Evolutionary conservation across 164 flowering plant genomes (phyloP).

Genomic region (Saururus chinensis): DNA sequence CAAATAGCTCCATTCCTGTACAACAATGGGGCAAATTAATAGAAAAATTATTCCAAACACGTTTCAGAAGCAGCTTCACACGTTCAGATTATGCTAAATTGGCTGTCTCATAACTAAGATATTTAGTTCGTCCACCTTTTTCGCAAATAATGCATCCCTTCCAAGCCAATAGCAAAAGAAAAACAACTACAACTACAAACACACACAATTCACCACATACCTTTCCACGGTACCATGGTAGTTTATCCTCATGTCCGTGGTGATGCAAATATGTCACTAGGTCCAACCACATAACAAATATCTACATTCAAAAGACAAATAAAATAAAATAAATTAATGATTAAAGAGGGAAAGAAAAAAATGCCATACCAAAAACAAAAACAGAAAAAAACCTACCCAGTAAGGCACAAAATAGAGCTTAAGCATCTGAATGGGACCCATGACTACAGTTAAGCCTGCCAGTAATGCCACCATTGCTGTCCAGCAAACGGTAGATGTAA

Average conservation of each 20-base stretch:
- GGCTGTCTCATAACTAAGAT: too few relatives aligned
- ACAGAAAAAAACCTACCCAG: slow-evolving; percentile 32
- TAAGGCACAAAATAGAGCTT: slow-evolving; percentile 82
- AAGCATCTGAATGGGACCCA: slow-evolving; percentile 66
- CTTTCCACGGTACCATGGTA: slow-evolving; percentile 61
- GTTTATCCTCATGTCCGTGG: slow-evolving; percentile 46
- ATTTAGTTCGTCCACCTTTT: too few relatives aligned
- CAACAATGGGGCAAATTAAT: not conserved
- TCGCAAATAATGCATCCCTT: too few relatives aligned
- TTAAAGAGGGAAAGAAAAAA: not conserved
- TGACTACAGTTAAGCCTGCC: slow-evolving; percentile 33
- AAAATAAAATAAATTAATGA: not conserved
- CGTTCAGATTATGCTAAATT: not conserved
- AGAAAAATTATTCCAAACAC: too few relatives aligned
- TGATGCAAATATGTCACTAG: slow-evolving; percentile 55
- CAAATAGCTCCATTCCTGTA: slow-evolving; percentile 86
- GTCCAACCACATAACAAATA: slow-evolving; percentile 51
- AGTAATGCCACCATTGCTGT: slow-evolving; percentile 64
- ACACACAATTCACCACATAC: slow-evolving; percentile 10
- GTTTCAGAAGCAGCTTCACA: too few relatives aligned
- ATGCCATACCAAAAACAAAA: not conserved
- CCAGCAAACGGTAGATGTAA: slow-evolving; percentile 79
- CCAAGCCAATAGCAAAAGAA: not conserved
- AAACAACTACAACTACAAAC: not conserved
- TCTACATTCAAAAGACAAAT: slow-evolving; percentile 13